Percentiles rank a stretch among this genome's conserved stretches.
Evolutionary conservation across 2,329 filamentous ascomycete genomes (phyloP).

Genomic region (Colletotrichum noveboracense): DNA sequence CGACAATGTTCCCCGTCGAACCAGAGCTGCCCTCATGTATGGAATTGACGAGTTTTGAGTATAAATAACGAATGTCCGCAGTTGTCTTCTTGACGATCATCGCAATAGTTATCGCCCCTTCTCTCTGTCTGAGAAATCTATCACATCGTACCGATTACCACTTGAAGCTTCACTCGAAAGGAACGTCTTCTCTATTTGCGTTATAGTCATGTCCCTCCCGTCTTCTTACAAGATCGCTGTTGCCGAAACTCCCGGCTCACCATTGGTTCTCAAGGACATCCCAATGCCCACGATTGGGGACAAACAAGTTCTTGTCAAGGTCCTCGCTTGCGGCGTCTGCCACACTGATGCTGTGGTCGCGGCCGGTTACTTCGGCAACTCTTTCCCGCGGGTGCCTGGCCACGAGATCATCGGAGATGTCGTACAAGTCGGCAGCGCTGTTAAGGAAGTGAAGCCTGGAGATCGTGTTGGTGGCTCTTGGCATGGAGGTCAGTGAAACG

Average conservation of each 20-base stretch:
- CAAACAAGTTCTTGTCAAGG: constrained; percentile 69
- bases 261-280: not conserved
- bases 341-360: constrained; percentile 62
- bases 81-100: accelerated
- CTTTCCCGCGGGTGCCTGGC: constrained; percentile 69
- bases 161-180: accelerated
- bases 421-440: constrained; percentile 61
- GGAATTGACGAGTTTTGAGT: no score
- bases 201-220: not conserved
- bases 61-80: accelerated
- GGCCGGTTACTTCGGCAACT: constrained; percentile 51
- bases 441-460: constrained; percentile 59
- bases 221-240: not conserved
- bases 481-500: constrained; percentile 59
- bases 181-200: accelerated
- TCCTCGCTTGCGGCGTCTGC: constrained; percentile 76
- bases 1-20: no score
- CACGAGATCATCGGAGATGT: constrained; percentile 76
- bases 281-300: not conserved
- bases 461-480: constrained; percentile 72
- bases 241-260: not conserved
- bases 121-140: no score
- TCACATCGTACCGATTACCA: accelerated
- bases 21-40: no score
- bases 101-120: accelerated